Evolutionary conservation across 495 filamentous ascomycete species (phyloP).

Genomic region (Chaetomium tenue): DNA sequence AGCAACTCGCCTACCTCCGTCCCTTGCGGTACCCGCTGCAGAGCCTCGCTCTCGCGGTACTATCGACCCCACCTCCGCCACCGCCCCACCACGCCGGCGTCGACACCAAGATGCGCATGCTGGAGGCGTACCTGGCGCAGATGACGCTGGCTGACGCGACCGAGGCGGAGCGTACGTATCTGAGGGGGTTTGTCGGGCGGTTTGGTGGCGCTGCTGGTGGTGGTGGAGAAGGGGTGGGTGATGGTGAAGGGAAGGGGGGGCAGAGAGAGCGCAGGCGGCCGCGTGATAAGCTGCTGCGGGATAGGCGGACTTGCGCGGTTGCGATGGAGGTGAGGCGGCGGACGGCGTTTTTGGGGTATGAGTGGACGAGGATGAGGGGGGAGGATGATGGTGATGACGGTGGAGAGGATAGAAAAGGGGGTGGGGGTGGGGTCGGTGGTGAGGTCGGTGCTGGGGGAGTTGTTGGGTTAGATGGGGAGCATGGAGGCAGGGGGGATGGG

Average conservation of each 20-base stretch:
- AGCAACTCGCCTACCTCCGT: constrained; percentile 16
- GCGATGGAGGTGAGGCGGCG: constrained; percentile 76
- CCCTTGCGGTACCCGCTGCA: constrained; percentile 13
- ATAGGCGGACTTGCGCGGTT: constrained; percentile 58
- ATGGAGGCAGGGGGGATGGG: neutral
- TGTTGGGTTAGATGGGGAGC: neutral
- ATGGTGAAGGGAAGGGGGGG: neutral
- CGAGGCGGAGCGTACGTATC: constrained; percentile 14
- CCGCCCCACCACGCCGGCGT: neutral
- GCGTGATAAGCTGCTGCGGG: constrained; percentile 75
- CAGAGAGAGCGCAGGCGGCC: constrained; percentile 55
- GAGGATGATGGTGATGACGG: constrained; percentile 9
- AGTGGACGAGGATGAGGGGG: constrained; percentile 56
- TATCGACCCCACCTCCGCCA: neutral
- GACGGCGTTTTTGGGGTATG: constrained; percentile 87
- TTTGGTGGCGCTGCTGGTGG: constrained; percentile 13
- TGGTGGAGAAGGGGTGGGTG: neutral
- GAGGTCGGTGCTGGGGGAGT: neutral
- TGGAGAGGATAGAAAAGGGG: neutral
- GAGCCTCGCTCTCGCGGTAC: constrained; percentile 1
- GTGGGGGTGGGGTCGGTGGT: neutral
- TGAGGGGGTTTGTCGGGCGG: constrained; percentile 26
- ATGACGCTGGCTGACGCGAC: neutral
- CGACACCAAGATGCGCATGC: neutral
- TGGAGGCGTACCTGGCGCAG: neutral